These are phyloP conservation scores for Hypoxylon fuscum DNA, from an alignment of 495 filamentous ascomycete genomes.

Conservation along the genomic window DNA sequence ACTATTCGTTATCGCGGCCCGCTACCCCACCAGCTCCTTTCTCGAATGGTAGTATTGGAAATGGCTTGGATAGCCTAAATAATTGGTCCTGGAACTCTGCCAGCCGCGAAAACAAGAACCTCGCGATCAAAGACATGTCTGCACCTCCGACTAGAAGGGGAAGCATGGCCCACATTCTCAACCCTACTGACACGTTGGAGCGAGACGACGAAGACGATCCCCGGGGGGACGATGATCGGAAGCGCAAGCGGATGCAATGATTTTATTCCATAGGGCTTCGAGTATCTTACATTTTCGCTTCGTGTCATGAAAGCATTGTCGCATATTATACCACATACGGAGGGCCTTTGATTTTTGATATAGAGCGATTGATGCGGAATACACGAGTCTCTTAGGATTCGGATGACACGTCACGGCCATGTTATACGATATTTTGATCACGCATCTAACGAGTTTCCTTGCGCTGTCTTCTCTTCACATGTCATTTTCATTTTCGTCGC, in stretches of 20 bases:
- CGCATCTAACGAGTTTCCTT: slow-evolving; percentile 36
- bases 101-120: slow-evolving; percentile 53
- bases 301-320: slow-evolving; percentile 32
- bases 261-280: not conserved
- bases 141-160: slow-evolving; percentile 65
- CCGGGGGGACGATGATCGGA: slow-evolving; percentile 69
- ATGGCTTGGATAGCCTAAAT: slow-evolving; percentile 57
- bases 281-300: slow-evolving; percentile 20
- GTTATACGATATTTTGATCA: slow-evolving; percentile 33
- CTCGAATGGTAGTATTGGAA: slow-evolving; percentile 51
- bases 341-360: slow-evolving; percentile 39
- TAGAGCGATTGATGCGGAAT: slow-evolving; percentile 37
- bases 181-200: slow-evolving; percentile 66
- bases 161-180: slow-evolving; percentile 74
- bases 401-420: slow-evolving; percentile 30
- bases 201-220: slow-evolving; percentile 58
- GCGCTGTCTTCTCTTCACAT: slow-evolving; percentile 15
- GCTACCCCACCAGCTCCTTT: slow-evolving; percentile 71
- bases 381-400: slow-evolving; percentile 39
- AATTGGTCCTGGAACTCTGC: slow-evolving; percentile 64
- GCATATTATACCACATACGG: slow-evolving; percentile 38
- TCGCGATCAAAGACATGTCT: slow-evolving; percentile 61
- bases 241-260: slow-evolving; percentile 75
- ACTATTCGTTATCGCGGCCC: slow-evolving; percentile 85
- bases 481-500: slow-evolving; percentile 16